Evolutionary conservation across 805 yeast genomes (phyloP).

Genomic region (Starmerella davenportii): DNA sequence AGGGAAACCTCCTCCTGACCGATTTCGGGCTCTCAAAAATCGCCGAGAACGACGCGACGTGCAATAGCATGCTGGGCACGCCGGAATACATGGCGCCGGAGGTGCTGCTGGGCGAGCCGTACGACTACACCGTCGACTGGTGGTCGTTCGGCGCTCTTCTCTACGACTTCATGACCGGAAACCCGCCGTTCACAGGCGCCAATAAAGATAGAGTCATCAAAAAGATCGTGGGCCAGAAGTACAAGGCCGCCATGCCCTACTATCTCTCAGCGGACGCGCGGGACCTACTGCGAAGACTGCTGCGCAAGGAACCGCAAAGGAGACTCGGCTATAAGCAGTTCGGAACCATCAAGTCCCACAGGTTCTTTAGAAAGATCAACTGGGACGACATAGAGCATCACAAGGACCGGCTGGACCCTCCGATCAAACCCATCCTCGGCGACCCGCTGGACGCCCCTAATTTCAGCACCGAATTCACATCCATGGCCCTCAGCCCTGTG

Average conservation of each 20-base stretch:
- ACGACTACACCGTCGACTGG: conserved; percentile 73
- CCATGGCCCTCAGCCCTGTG: conserved; percentile 29
- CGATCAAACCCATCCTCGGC: conserved; percentile 66
- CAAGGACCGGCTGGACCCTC: conserved; percentile 38
- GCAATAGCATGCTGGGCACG: conserved; percentile 51
- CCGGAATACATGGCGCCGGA: conserved; percentile 87
- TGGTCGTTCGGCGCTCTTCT: conserved; percentile 79
- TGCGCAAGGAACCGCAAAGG: conserved; percentile 52
- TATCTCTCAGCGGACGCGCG: conserved; percentile 66
- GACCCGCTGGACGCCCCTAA: conserved; percentile 73
- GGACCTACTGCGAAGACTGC: conserved; percentile 45
- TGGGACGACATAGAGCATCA: conserved; percentile 45
- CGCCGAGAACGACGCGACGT: conserved; percentile 27
- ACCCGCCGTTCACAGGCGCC: conserved; percentile 77
- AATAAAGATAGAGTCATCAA: conserved; percentile 59
- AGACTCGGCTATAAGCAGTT: conserved; percentile 44
- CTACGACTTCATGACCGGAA: conserved; percentile 64
- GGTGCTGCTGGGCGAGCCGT: conserved; percentile 55
- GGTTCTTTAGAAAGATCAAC: conserved; percentile 58
- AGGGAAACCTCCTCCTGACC: conserved; percentile 68
- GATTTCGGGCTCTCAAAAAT: conserved; percentile 61
- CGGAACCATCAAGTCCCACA: conserved; percentile 38
- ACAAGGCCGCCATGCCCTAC: conserved; percentile 40
- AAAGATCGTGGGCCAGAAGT: conserved; percentile 47
- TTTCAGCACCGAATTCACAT: conserved; percentile 64